Conservation (phyloP, 768 basidiomycete genomes). For the Agrocybe pediades region DNA sequence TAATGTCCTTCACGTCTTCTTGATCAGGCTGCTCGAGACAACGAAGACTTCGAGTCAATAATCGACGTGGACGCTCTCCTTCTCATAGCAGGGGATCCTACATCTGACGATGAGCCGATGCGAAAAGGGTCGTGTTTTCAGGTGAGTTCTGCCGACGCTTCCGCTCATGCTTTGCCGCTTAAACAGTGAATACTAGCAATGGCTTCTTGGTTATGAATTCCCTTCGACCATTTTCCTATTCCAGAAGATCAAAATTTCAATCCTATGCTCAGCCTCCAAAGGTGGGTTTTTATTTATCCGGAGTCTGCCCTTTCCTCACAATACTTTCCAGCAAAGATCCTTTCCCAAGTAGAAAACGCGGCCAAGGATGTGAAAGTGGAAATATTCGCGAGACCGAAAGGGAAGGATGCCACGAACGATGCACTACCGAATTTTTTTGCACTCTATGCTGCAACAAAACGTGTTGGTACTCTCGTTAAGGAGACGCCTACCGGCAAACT, state of each 20-base stretch:
- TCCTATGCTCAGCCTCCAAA: constrained; percentile 89
- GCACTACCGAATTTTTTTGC: constrained; percentile 70
- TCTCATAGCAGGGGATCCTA: constrained; percentile 75
- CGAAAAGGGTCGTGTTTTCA: constrained; percentile 92
- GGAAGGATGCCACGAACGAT: constrained; percentile 76
- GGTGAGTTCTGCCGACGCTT: constrained; percentile 43
- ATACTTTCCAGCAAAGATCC: constrained; percentile 69
- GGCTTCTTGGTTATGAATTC: constrained; percentile 97
- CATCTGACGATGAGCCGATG: constrained; percentile 86
- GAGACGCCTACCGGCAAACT: constrained; percentile 87
- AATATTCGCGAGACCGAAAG: constrained; percentile 76
- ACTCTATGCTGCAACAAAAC: constrained; percentile 58
- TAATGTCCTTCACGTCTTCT: constrained; percentile 6
- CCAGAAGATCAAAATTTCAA: constrained; percentile 70
- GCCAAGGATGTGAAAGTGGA: constrained; percentile 66
- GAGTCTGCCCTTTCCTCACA: constrained; percentile 6
- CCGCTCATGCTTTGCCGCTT: constrained; percentile 11
- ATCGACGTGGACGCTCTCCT: constrained; percentile 70
- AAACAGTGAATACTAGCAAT: constrained; percentile 61
- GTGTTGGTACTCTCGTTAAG: constrained; percentile 78
- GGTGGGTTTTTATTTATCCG: constrained; percentile 43
- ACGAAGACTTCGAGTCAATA: constrained; percentile 73
- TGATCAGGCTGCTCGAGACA: constrained; percentile 60
- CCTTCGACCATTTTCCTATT: constrained; percentile 91
- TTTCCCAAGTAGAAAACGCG: constrained; percentile 72